A percentile compares a stretch with the other conserved stretches of the same genome.
phyloP scores from a whole-genome alignment of 805 yeast genomes.

The Suhomyces sp. region DNA sequence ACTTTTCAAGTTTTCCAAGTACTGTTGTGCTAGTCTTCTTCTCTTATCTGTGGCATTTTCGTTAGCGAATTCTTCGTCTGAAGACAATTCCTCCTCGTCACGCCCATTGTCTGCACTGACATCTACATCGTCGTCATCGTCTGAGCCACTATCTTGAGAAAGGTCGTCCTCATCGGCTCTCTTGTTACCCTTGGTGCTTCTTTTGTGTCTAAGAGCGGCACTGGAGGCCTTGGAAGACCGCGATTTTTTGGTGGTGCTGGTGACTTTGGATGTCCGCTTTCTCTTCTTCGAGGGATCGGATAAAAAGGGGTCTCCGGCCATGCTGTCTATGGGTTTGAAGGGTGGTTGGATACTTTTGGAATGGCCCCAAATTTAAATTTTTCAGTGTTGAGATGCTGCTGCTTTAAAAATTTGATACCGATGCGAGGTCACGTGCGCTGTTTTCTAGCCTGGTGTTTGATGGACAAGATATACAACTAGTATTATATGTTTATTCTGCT shows the following conservation, averaged over 20 bases:
- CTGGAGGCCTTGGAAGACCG: conserved; percentile 9
- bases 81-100: conserved; percentile 43
- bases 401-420: too few relatives aligned
- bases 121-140: conserved; percentile 19
- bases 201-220: conserved; percentile 5
- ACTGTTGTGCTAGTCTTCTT: conserved; percentile 90
- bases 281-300: conserved; percentile 58
- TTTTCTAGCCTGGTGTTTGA: too few relatives aligned
- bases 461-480: too few relatives aligned
- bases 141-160: conserved; percentile 20
- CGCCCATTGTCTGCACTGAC: conserved; percentile 32
- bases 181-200: conserved; percentile 11
- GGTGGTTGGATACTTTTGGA: background rate
- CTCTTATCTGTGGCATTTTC: conserved; percentile 93
- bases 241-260: conserved; percentile 20
- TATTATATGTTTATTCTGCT: background rate
- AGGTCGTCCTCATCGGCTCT: conserved; percentile 50
- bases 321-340: conserved; percentile 11
- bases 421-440: too few relatives aligned
- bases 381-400: conserved; percentile 10
- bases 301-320: conserved; percentile 64
- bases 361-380: conserved; percentile 4
- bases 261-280: conserved; percentile 33
- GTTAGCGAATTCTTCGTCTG: conserved; percentile 69
- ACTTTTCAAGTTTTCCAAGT: conserved; percentile 71